Evolutionary conservation across 805 yeast genomes (phyloP), one percentile per base, ranked within the genome.

Genomic region (Pichia ethanolica): DNA sequence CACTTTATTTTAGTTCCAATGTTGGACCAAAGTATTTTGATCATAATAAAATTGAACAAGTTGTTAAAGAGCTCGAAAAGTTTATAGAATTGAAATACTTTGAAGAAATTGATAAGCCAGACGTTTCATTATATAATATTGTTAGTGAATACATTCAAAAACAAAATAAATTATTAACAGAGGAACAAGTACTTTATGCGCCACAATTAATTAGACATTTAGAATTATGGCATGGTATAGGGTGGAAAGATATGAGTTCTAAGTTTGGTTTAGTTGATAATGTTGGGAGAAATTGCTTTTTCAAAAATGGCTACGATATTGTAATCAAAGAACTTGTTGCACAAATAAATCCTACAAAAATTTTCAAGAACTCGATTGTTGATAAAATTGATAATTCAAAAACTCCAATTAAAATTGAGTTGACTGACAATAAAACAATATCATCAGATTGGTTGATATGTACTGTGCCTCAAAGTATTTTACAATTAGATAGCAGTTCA

Each of bases 151-250:
- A 79, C 53, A 50, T 82, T 25, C 63, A 62, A 39, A 70, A 70
- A 39, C 74, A 73, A 52, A 69, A 75, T 20, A 64, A 68, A 41
- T 60, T 75, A n/a, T 64, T 86, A 32, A 71, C 81, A 0, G 60
- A 65, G 34, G 74, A 67, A 3, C 91, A 83, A 58, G 71, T 70
- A 11, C 56, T 59, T n/a, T 73, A 70, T 55, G 75, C 78, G 5
- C 75, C 79, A 2, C 78, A 81, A 52, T 59, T 77, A 47, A 61
- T 75, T 13, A 70, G 95, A 56, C 71, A 71, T 46, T 62, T 79
- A 44, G 97, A 89, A 63, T 68, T 85, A 30, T 89, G 95, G 91
- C 85, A 81, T 62, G 97, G 95, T 0, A 71, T 83, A 33, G 73
- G 83, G 28, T 81, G 89, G 81, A 76, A 75, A 25, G 63, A 66